Base-by-base conservation (phyloP, 768 basidiomycete genomes). In the Tricholoma sp. region DNA sequence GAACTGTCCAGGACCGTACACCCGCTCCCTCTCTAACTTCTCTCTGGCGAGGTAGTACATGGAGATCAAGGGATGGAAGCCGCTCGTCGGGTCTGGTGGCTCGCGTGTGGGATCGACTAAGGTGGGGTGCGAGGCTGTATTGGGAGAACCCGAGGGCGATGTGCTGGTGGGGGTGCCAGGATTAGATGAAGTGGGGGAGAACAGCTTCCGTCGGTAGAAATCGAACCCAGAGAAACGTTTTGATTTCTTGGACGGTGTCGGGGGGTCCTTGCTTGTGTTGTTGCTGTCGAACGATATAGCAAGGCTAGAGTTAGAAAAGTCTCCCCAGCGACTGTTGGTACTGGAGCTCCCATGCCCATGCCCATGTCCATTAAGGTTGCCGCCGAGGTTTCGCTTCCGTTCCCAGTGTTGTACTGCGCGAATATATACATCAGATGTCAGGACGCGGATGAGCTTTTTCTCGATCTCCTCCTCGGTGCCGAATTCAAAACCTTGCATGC, bases 401-500 rank as follows among this genome's bases (percentile, higher is more conserved):
- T 97, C 92, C 89, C 91, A 98, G 39, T 82, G 71, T 36, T 83
- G 77, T 2, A 96, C 80, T 0, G 90, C 82, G 0, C 85, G 81
- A 8, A 77, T 70, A 70, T 98, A 99, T 1, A 74, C 66, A 29
- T 97, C 94, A 0, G 87, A 86, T 60, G 85, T 82, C 20, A 98
- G 82, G 18, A 97, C 80, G 0, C 82, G 77, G 9, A 80, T 66
- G 2, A 98, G 80, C 65, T 78, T 85, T 41, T 77, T 76, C 69
- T 92, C 87, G 54, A 98, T 91, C 11, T 96, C 90, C 4, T 89
- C 88, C 50, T 89, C 87, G 0, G 88, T 76, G 13, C 97, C 97
- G 62, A 99, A 98, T 65, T 98, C 96, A 73, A 99, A 98, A 4
- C 96, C 96, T 42, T 86, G 85, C 97, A 98, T 98, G 50, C 87